These are phyloP conservation scores for Fusarium veterinarium DNA, from an alignment of 2,329 filamentous ascomycete genomes.

Conservation along the genomic window DNA sequence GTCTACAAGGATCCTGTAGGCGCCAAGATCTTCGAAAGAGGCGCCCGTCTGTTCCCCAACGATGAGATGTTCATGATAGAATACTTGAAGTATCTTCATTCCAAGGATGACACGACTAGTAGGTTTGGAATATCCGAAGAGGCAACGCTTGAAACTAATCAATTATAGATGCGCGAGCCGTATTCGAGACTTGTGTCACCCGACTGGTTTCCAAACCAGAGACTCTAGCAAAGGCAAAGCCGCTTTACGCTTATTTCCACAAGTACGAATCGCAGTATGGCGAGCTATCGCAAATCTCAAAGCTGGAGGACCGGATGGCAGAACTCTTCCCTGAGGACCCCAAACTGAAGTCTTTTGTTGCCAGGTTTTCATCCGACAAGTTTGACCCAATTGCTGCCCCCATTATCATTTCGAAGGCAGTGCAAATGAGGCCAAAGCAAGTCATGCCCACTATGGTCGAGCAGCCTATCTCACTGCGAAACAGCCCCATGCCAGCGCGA, in stretches of 20 bases:
- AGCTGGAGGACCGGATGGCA: constrained; percentile 91
- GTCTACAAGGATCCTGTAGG: constrained; percentile 95
- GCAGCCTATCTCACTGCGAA: constrained; percentile 57
- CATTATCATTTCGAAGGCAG: constrained; percentile 82
- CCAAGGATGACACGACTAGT: constrained; percentile 94
- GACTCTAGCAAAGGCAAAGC: constrained; percentile 78
- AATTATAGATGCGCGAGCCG: constrained; percentile 83
- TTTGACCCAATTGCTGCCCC: constrained; percentile 88
- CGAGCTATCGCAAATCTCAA: constrained; percentile 88
- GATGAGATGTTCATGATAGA: constrained; percentile 94
- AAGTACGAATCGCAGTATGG: constrained; percentile 95
- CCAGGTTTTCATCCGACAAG: constrained; percentile 75
- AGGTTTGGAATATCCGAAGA: constrained; percentile 54
- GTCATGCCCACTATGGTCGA: constrained; percentile 65
- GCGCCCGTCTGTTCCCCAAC: constrained; percentile 91
- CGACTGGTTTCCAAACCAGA: constrained; percentile 83
- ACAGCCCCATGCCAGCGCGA: constrained; percentile 55
- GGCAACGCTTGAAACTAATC: constrained; percentile 29
- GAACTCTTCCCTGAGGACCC: constrained; percentile 94
- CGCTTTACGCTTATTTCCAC: constrained; percentile 91
- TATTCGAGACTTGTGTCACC: constrained; percentile 94
- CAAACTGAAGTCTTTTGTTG: constrained; percentile 77
- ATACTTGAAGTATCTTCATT: constrained; percentile 94
- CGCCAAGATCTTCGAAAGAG: constrained; percentile 95
- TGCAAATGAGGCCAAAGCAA: constrained; percentile 77